Evolutionary conservation across 192 early-diverging fungal species (phyloP).

Genomic region (Irineochytrium annulatum): DNA sequence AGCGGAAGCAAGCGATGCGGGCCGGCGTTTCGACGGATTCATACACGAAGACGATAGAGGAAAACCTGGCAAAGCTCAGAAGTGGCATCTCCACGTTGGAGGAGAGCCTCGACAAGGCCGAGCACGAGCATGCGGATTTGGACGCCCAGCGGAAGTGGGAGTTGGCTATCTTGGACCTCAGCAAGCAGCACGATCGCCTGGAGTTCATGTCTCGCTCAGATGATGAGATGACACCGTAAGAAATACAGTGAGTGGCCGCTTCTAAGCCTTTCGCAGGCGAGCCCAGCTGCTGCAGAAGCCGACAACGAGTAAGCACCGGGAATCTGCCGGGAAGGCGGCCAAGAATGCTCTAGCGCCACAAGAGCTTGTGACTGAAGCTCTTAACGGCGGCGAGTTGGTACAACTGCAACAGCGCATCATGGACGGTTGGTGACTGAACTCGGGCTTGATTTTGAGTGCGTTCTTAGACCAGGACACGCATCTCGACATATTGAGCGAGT

Average conservation of each 20-base stretch:
- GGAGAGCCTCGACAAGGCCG: constrained; percentile 48
- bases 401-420: constrained; percentile 64
- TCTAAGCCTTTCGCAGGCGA: background rate
- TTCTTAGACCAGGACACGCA: constrained; percentile 70
- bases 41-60: constrained; percentile 50
- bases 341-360: constrained; percentile 9
- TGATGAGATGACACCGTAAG: constrained; percentile 8
- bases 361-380: background rate
- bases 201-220: constrained; percentile 18
- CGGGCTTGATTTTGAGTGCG: constrained; percentile 5
- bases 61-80: constrained; percentile 46
- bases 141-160: constrained; percentile 50
- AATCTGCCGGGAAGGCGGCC: background rate
- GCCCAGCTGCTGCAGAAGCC: background rate
- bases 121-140: constrained; percentile 33
- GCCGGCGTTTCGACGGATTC: constrained; percentile 47
- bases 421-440: constrained; percentile 40
- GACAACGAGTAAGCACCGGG: background rate
- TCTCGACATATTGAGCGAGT: constrained; percentile 57
- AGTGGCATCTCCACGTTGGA: constrained; percentile 54
- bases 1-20: constrained; percentile 50
- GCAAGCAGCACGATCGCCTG: constrained; percentile 52
- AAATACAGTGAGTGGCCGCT: background rate
- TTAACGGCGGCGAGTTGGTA: constrained; percentile 40
- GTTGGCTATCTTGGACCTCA: constrained; percentile 58